These are phyloP conservation scores for Perkinsus chesapeaki DNA, from an alignment of 169 alveolate genomes.

Conservation along the genomic window DNA sequence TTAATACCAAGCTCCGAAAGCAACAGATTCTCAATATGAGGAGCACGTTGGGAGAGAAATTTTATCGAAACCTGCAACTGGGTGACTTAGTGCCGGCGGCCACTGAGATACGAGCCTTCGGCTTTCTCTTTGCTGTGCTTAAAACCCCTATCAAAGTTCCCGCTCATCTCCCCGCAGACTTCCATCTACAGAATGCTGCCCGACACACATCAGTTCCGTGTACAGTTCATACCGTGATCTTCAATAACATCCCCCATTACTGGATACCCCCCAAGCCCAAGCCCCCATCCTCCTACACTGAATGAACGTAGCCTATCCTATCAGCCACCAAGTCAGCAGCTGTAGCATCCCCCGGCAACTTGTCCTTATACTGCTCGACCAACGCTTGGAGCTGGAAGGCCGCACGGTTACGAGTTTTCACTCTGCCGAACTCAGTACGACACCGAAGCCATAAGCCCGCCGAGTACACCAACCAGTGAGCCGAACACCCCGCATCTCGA, in stretches of 20 bases:
- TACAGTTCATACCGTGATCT: background rate
- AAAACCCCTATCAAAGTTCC: no score
- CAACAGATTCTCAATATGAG: no score
- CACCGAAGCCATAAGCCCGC: conserved; percentile 36
- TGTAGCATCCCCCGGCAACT: conserved; percentile 26
- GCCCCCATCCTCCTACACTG: conserved; percentile 7
- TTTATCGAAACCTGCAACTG: no score
- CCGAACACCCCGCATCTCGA: conserved; percentile 12
- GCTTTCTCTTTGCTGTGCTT: no score
- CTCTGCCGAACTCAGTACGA: conserved; percentile 29
- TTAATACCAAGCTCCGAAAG: no score
- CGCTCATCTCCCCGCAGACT: no score
- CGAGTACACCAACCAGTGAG: conserved; percentile 36
- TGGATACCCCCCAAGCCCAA: background rate
- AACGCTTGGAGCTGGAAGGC: conserved; percentile 37
- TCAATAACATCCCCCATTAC: background rate
- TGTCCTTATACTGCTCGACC: conserved; percentile 32
- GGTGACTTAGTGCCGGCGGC: no score
- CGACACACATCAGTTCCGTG: no score
- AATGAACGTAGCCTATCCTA: conserved; percentile 21
- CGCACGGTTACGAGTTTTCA: conserved; percentile 36
- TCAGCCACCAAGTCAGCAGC: background rate
- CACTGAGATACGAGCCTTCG: no score
- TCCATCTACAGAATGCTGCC: no score
- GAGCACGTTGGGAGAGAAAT: no score